Evolutionary conservation across 306 rosid species (phyloP), one percentile per base, ranked within the genome.

Genomic region (Canavalia ensiformis): DNA sequence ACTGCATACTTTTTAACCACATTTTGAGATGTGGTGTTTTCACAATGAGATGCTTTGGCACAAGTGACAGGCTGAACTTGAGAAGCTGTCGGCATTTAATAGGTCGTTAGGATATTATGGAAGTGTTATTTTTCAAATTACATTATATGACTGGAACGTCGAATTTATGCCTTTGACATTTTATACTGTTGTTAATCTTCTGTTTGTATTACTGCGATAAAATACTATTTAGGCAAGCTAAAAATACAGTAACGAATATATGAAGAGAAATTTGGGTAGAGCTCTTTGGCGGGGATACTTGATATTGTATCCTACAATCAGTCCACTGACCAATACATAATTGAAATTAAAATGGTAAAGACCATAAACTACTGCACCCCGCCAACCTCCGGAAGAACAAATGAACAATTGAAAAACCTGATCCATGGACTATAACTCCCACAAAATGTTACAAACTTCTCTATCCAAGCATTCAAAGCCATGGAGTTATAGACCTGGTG

Each of bases 401-500:
- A 6, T 71, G 69, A 83, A 80, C 68, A 45, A 51, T 9, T 68
- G 80, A 81, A 81, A 74, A 56, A 77, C 71, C 49, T 67, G 67
- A 82, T 56, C 63, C 78, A 49, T 70, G 73, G 54, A 62, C 63
- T 57, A 75, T 55, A 80, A 71, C 69, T 75, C 54, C 75, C 67
- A 73, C 83, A 65, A 75, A 41, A 39, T 57, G 44, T 35, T 68
- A 55, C 74, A 41, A 70, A 58, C 66, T 47, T 72, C 25, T 44
- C 73, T 51, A 77, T 44, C 47, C 31, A n/a, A 77, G 55, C 75
- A 80, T 64, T 74, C 70, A 77, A 67, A 78, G 84, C 81, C 87
- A 89, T 79, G 70, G 65, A 25, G 68, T 88, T 77, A 74, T 68
- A 12, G 73, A 29, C 68, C 55, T 78, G 25, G 49, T 55, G 77